Percentiles rank a stretch among this genome's conserved stretches.
These are phyloP conservation scores for Rhynchospora pubera DNA, from an alignment of 176 grass and related monocot genomes.

Conservation along the genomic window DNA sequence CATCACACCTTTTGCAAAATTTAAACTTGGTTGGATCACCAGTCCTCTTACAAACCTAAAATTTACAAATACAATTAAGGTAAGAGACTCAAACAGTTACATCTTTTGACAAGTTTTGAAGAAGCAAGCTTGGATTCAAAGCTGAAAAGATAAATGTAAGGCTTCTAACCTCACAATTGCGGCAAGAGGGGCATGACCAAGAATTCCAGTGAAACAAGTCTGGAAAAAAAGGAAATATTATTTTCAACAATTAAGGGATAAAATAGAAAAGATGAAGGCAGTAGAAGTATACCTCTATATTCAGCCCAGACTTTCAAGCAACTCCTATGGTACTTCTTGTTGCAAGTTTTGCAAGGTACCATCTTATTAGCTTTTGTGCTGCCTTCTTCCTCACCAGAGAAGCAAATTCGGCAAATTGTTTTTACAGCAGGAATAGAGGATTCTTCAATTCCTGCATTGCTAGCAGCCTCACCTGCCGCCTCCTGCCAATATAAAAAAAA, in stretches of 20 bases:
- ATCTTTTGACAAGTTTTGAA: constrained; percentile 1
- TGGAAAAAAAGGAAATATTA: constrained; percentile 35
- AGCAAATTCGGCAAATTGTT: constrained; percentile 88
- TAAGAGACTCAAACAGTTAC: neutral
- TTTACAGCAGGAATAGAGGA: constrained; percentile 37
- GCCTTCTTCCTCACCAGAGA: constrained; percentile 78
- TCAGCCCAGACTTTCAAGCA: constrained; percentile 92
- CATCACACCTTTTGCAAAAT: constrained; percentile 99
- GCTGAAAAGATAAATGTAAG: constrained; percentile 1
- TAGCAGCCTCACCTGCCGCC: neutral
- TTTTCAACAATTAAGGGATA: constrained; percentile 1
- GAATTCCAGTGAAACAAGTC: constrained; percentile 92
- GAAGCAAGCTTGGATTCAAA: constrained; percentile 11
- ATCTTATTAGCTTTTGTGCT: constrained; percentile 83
- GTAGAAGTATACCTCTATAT: constrained; percentile 63
- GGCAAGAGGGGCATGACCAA: constrained; percentile 81
- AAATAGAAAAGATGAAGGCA: neutral
- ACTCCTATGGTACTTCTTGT: constrained; percentile 83
- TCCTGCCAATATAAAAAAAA: constrained; percentile 13
- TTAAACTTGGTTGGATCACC: constrained; percentile 97
- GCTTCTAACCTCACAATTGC: constrained; percentile 68
- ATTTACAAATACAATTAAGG: constrained; percentile 25
- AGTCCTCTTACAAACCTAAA: constrained; percentile 78
- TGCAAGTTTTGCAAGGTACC: constrained; percentile 90
- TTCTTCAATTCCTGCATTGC: neutral